Base-by-base conservation (phyloP, 495 filamentous ascomycete genomes). In the Aspergillus coremiiformis region DNA sequence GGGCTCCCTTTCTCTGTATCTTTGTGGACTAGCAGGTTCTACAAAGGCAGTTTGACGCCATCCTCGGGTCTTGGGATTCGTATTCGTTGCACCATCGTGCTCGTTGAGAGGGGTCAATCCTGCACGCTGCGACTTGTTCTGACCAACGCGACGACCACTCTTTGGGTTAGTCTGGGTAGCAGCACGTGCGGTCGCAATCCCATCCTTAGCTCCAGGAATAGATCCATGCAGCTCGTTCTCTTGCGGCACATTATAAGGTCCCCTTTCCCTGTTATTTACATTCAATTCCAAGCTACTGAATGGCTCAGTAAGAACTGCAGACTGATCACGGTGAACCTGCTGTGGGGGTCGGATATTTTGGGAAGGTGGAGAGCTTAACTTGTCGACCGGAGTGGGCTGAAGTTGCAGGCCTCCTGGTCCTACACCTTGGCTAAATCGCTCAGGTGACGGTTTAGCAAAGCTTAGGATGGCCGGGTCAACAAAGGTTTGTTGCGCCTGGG, bases 41-140 rank as follows among this genome's bases (percentile, higher is more conserved):
- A 92, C 74, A 21, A 93, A 81, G 1, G 89, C 87, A 17, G 89
- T 93, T 61, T 92, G 80, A 55, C 88, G 78, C 89, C 87, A 96
- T 26, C 90, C 89, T 52, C 83, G 84, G 47, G 71, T 78, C 54
- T 72, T 78, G 8, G 69, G 70, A 42, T 71, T 72, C 32, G 66
- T 71, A 22, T 63, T 74, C 26, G 65, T 54, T 2, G 68, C 60
- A 2, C 54, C 65, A n/a, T 67, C 64, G 39, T 70, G 69, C 45
- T 72, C 66, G 19, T 62, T 60, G 15, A 61, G 49, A 10, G 45
- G 46, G 17, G 45, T 58, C 19, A 51, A 26, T 3, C 22, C 23
- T 39, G 22, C 33, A 20, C 27, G 27, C 17, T 47, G 52, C 4
- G 39, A 43, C 15, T 58, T 73, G 4, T 57, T 68, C 29, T 65